These are phyloP conservation scores for Mycena indigotica DNA, from an alignment of 768 basidiomycete genomes.

Conservation along the genomic window DNA sequence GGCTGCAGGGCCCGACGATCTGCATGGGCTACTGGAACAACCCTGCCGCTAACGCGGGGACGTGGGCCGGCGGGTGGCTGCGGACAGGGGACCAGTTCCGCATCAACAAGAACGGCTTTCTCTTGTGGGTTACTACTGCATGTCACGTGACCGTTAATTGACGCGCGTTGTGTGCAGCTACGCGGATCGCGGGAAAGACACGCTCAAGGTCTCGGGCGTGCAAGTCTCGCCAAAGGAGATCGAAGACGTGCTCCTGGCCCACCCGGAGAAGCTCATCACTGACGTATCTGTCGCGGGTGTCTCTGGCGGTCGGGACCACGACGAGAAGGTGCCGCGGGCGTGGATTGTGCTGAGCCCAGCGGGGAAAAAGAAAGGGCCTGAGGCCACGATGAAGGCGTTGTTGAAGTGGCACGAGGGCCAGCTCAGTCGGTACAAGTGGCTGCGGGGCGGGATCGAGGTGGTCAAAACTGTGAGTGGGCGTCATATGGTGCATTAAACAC, in stretches of 20 bases:
- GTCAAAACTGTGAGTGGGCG: constrained; percentile 55
- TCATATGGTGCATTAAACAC: background rate
- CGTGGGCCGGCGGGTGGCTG: constrained; percentile 76
- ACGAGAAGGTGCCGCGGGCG: constrained; percentile 76
- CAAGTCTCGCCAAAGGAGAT: constrained; percentile 85
- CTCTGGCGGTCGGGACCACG: constrained; percentile 64
- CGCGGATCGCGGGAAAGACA: constrained; percentile 82
- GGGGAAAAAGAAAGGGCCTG: constrained; percentile 53
- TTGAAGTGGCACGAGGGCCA: constrained; percentile 63
- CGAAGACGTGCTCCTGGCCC: constrained; percentile 62
- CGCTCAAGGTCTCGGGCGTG: constrained; percentile 74
- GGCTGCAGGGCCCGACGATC: constrained; percentile 56
- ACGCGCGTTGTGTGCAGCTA: constrained; percentile 49
- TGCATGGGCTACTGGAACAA: constrained; percentile 76
- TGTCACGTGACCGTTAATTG: background rate
- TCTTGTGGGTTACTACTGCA: constrained; percentile 49
- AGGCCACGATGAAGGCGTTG: constrained; percentile 45
- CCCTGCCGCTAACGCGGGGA: constrained; percentile 61
- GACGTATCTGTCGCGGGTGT: constrained; percentile 79
- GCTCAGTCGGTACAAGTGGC: constrained; percentile 76
- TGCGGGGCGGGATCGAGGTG: constrained; percentile 71
- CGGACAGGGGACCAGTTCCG: constrained; percentile 72
- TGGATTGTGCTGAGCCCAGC: constrained; percentile 69
- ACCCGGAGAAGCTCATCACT: constrained; percentile 61
- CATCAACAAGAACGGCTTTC: constrained; percentile 59